phyloP scores from a whole-genome alignment of 371 early-diverging fungal genomes.

The Mucor lusitanicus region DNA sequence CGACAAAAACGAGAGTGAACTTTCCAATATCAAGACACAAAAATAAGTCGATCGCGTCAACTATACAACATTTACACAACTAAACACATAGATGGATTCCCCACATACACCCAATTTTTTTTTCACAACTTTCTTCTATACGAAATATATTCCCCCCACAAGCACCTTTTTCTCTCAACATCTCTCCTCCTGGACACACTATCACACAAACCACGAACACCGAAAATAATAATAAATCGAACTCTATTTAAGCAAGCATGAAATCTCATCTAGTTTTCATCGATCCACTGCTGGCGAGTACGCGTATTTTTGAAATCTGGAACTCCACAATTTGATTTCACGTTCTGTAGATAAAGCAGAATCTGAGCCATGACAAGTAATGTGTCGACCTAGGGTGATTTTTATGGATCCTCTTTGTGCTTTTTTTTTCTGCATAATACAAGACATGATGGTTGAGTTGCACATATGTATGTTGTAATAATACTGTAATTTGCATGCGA shows the following conservation, averaged over 20 bases:
- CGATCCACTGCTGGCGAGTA: neutral
- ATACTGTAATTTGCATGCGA: too few species aligned
- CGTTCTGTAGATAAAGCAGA: constrained; percentile 94
- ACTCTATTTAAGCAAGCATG: neutral
- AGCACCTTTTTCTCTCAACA: too few species aligned
- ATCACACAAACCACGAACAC: neutral
- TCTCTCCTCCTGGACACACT: too few species aligned
- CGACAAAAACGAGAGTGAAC: constrained; percentile 24
- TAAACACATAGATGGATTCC: neutral
- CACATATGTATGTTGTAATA: too few species aligned
- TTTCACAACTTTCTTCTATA: neutral
- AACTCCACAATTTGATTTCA: constrained; percentile 89
- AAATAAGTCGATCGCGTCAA: constrained; percentile 40
- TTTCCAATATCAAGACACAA: constrained; percentile 24
- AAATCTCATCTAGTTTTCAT: neutral
- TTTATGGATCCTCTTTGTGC: too few species aligned
- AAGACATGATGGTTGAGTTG: too few species aligned
- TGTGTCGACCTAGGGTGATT: constrained; percentile 86
- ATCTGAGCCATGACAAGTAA: constrained; percentile 99
- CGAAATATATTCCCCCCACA: neutral
- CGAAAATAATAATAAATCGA: neutral
- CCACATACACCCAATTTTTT: neutral
- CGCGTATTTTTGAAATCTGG: neutral
- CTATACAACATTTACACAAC: constrained; percentile 29
- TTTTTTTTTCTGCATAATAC: too few species aligned